These are phyloP conservation scores for Geranomyces variabilis DNA, from an alignment of 192 early-diverging fungal species.

Conservation along the genomic window DNA sequence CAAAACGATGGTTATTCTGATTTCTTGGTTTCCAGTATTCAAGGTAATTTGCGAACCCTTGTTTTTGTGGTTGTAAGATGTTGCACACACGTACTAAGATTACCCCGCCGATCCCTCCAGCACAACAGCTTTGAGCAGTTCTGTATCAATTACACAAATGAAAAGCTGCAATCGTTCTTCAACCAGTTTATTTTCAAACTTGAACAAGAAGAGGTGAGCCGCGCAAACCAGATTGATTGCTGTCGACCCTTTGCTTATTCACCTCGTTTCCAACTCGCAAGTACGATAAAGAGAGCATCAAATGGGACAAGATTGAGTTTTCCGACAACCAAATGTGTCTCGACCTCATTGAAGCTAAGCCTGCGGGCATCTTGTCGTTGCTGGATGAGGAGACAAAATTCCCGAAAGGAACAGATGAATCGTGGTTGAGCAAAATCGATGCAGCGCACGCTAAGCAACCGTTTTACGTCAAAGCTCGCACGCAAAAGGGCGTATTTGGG, in stretches of 20 bases:
- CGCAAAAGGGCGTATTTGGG: slow-evolving; percentile 55
- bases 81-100: too few relatives aligned
- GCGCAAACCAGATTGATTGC: neutral
- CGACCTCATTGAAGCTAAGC: slow-evolving; percentile 60
- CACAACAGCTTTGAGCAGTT: slow-evolving; percentile 70
- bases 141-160: slow-evolving; percentile 99
- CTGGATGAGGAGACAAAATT: slow-evolving; percentile 63
- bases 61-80: too few relatives aligned
- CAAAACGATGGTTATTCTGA: too few relatives aligned
- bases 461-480: slow-evolving; percentile 54
- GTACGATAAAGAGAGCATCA: slow-evolving; percentile 60
- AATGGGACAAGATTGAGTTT: slow-evolving; percentile 61
- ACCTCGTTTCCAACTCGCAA: slow-evolving; percentile 5
- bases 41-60: neutral
- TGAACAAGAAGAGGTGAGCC: slow-evolving; percentile 56
- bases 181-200: slow-evolving; percentile 66
- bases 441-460: slow-evolving; percentile 46
- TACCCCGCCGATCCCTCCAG: neutral
- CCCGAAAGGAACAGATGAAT: slow-evolving; percentile 61
- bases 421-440: slow-evolving; percentile 51
- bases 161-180: slow-evolving; percentile 95
- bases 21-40: neutral
- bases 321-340: slow-evolving; percentile 54
- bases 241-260: neutral
- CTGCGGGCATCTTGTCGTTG: slow-evolving; percentile 51